Evolutionary conservation across 2,329 filamentous ascomycete species (phyloP).

Genomic region (Sporothrix humicola): DNA sequence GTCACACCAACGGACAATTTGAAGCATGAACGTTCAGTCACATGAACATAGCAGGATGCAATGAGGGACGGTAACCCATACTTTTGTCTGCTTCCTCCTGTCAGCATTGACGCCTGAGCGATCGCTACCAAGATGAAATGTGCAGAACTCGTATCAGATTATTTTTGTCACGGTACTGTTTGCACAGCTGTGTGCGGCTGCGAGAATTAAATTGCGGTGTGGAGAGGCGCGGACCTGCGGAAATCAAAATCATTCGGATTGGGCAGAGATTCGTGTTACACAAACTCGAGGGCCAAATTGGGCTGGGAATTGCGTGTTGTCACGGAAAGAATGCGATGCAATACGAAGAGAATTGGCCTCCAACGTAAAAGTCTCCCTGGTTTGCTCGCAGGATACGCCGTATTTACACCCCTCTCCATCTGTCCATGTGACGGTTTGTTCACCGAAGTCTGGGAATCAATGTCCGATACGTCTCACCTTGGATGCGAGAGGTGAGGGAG

Average conservation of each 20-base stretch:
- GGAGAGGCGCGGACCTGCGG: not conserved
- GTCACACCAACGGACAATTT: not conserved
- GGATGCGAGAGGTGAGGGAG: not conserved
- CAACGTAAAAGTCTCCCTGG: too few relatives aligned
- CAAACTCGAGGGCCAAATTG: not conserved
- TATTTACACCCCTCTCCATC: not conserved
- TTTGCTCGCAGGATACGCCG: not conserved
- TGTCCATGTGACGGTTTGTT: slow-evolving; percentile 9
- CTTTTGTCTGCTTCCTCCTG: not conserved
- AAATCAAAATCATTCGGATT: too few relatives aligned
- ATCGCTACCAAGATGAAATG: not conserved
- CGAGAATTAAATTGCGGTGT: not conserved
- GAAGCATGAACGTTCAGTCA: slow-evolving; percentile 8
- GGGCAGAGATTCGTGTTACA: not conserved
- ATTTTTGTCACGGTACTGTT: too few relatives aligned
- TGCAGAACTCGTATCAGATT: not conserved
- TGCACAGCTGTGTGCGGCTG: too few relatives aligned
- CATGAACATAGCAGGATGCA: not conserved
- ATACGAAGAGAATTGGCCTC: too few relatives aligned
- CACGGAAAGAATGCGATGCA: not conserved
- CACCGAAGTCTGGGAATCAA: slow-evolving; percentile 18
- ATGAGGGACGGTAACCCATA: not conserved
- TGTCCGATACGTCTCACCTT: not conserved
- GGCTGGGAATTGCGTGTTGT: too few relatives aligned
- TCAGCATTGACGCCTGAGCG: not conserved